Base-by-base conservation (phyloP, 2,329 filamentous ascomycete species). In the Thelonectria blattea region DNA sequence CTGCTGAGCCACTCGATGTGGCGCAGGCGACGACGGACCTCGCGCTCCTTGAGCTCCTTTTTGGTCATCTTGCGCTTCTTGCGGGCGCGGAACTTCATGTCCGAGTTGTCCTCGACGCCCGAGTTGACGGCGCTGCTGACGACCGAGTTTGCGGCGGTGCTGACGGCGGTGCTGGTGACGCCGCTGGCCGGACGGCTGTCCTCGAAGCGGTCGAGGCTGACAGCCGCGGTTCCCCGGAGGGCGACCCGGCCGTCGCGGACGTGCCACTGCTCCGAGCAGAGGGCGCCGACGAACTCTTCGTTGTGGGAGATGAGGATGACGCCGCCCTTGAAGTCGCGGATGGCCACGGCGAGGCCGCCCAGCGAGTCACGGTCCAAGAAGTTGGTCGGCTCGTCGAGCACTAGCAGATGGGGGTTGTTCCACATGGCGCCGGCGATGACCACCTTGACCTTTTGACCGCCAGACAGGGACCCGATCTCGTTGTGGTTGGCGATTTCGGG, bases 51-150 rank as follows among this genome's bases (percentile, higher is more conserved):
- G 75, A 93, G 70, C 78, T 99, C 93, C 79, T 93, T 93, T 83
- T 96, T 92, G 58, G 95, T 99, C 87, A 95, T 87, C 91, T 99
- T 99, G 88, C 94, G 96, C 92, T 97, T 97, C 85, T 93, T 95
- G 78, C 85, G 88, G 10, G 91, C 84, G 77, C 85, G 87, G 88
- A 99, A 99, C 81, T 96, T 94, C 83, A 99, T 86, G 62, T 77
- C 90, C 76, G 72, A 83, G 61, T 87, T 88, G 69, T 95, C 93
- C 78, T 98, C 94, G 1, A 84, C 87, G n/a, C 92, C 93, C 52
- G 87, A 91, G 81, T 93, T 94, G 60, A 88, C 88, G 2, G 85
- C 82, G 64, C 81, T 83, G 50, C 80, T 81, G 52, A 83, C 84
- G 45, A 82, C 85, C 3, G 80, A 81, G 72, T 79, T 85, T 59